Base-by-base conservation (phyloP, 768 basidiomycete genomes). In the Tulasnella sp. region DNA sequence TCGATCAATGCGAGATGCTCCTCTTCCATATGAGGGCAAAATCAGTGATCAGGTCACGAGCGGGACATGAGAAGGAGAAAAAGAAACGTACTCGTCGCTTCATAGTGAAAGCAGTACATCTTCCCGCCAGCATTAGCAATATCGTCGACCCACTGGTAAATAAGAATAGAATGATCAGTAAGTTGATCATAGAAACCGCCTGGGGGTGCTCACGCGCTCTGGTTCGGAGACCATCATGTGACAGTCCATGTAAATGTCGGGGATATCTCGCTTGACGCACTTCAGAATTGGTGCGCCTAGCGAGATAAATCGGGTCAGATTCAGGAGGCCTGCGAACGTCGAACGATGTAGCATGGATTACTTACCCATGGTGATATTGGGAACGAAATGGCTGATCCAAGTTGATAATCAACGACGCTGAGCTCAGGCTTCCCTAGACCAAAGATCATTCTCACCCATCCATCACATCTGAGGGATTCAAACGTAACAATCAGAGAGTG, bases 221-320 rank as follows among this genome's bases (percentile, higher is more conserved):
- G 96, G 96, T 51, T 97, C 76, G 0, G 92, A 71, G 19, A 99
- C 96, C 96, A 99, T 99, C 96, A 98, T 98, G 73, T 99, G 96
- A 72, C 94, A 97, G 73, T 99, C 96, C 95, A 99, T 98, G 76
- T 93, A 98, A 66, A 97, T 96, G 55, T 82, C 89, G 1, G 95
- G 94, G 21, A 97, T 81, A 34, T 83, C 81, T 71, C 92, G 92
- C 55, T 80, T 76, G 21, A 99, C 84, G 65, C 85, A 88, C 29
- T 86, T 77, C 30, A 98, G 80, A 51, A 98, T 80, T 5, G 95
- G 94, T 32, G 89, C 84, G 60, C 94, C 90, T 92, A 69, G 27
- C 13, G 17, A 32, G 30, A 29, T n/a, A n/a, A n/a, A n/a, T n/a
- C n/a, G n/a, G n/a, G n/a, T n/a, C 13, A 43, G 19, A 43, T 13